Evolutionary conservation across 176 grass and related monocot species (phyloP).

Genomic region (Carex cristatella): DNA sequence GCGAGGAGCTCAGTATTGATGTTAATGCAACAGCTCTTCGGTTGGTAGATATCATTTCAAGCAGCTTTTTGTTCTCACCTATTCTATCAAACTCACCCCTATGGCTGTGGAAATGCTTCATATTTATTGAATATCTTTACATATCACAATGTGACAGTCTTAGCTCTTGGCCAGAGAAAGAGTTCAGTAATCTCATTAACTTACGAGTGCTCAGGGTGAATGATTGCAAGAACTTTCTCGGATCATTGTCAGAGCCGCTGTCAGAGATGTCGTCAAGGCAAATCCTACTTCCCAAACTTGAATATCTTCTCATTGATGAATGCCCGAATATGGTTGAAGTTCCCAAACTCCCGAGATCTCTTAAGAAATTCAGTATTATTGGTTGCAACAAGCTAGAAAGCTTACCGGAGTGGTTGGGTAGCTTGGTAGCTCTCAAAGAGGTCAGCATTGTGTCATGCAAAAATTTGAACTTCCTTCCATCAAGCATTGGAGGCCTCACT

Average conservation of each 20-base stretch:
- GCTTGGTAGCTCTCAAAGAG: constrained; percentile 13
- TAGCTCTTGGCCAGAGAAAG: neutral
- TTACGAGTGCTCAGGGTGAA: neutral
- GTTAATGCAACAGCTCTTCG: neutral
- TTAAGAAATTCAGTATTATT: too few species aligned
- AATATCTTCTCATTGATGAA: accelerated
- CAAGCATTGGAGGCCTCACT: neutral
- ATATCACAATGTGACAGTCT: neutral
- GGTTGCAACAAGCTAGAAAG: neutral
- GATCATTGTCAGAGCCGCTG: neutral
- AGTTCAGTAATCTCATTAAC: neutral
- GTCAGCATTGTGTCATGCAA: neutral
- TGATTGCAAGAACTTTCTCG: neutral
- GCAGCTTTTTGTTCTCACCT: neutral
- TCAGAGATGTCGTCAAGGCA: neutral
- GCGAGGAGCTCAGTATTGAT: too few species aligned
- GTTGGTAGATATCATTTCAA: neutral
- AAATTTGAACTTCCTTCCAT: neutral
- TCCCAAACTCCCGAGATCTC: neutral
- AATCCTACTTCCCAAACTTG: neutral
- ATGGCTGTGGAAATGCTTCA: neutral
- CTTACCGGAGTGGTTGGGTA: constrained; percentile 9
- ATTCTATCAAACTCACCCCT: neutral
- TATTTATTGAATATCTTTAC: neutral
- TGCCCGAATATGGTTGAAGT: neutral